Conservation (phyloP, 163 green algal genomes). For the Coccomyxa subellipsoidea region DNA sequence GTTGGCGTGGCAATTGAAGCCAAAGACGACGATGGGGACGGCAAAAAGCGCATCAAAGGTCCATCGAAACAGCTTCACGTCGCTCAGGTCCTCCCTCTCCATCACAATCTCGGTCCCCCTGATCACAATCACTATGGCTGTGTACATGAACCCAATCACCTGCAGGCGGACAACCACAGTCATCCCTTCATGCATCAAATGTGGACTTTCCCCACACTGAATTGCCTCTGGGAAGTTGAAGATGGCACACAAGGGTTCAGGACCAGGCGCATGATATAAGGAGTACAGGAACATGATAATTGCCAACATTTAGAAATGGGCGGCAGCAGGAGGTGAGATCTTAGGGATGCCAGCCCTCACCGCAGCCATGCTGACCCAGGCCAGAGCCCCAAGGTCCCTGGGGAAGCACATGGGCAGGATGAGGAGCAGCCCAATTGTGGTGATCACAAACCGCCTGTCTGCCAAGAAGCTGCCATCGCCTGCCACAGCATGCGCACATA, state of each 20-base stretch:
- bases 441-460: constrained; percentile 34
- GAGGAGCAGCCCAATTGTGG: constrained; percentile 20
- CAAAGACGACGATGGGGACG: constrained; percentile 76
- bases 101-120: not conserved
- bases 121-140: constrained; percentile 40
- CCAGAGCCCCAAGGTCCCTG: constrained; percentile 20
- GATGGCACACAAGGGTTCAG: too few species aligned
- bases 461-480: constrained; percentile 10
- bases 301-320: too few species aligned
- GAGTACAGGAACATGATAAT: not conserved
- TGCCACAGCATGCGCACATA: too few species aligned
- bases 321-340: too few species aligned
- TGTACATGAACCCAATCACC: constrained; percentile 63
- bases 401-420: constrained; percentile 67
- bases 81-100: constrained; percentile 10
- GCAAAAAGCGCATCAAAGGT: constrained; percentile 51
- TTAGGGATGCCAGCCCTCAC: not conserved
- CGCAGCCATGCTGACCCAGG: constrained; percentile 17
- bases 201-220: too few species aligned
- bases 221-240: too few species aligned
- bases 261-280: too few species aligned
- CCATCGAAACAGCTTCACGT: constrained; percentile 31
- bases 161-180: constrained; percentile 16
- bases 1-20: constrained; percentile 78
- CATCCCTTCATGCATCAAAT: too few species aligned